A percentile compares a stretch with the other conserved stretches of the same genome.
These are phyloP conservation scores for Lupinus albus DNA, from an alignment of 306 rosid species.

Conservation along the genomic window DNA sequence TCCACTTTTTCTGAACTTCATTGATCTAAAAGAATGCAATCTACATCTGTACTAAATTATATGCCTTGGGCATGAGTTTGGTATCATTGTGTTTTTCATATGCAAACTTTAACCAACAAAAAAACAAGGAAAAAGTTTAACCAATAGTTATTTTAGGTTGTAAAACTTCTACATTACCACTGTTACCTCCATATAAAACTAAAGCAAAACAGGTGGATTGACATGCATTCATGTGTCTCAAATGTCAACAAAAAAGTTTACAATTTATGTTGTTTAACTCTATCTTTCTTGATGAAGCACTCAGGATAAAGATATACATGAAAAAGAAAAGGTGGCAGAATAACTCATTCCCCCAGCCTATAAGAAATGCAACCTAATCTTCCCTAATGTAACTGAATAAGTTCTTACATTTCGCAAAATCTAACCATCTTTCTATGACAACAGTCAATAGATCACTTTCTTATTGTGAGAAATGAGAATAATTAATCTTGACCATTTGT, in stretches of 20 bases:
- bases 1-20: too few species aligned
- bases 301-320: background rate
- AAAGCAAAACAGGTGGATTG: conserved; percentile 16
- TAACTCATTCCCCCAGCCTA: conserved; percentile 7
- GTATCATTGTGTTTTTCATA: background rate
- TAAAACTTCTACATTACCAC: background rate
- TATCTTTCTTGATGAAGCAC: background rate
- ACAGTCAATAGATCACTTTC: background rate
- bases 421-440: background rate
- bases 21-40: too few species aligned
- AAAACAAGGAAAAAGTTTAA: background rate
- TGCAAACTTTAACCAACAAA: conserved; percentile 16
- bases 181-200: conserved; percentile 1
- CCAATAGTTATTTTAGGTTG: background rate
- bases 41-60: background rate
- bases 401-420: conserved; percentile 1
- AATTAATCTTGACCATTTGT: too few species aligned
- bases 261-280: conserved; percentile 5
- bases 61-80: background rate
- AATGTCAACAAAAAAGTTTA: conserved; percentile 19
- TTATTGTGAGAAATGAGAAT: too few species aligned
- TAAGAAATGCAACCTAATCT: background rate
- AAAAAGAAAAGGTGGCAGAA: conserved; percentile 9
- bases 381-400: conserved; percentile 5
- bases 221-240: conserved; percentile 13